Evolutionary conservation across 352 stramenopile genomes (phyloP), one percentile per base, ranked within the genome.

Genomic region (Phytophthora cryptogea): DNA sequence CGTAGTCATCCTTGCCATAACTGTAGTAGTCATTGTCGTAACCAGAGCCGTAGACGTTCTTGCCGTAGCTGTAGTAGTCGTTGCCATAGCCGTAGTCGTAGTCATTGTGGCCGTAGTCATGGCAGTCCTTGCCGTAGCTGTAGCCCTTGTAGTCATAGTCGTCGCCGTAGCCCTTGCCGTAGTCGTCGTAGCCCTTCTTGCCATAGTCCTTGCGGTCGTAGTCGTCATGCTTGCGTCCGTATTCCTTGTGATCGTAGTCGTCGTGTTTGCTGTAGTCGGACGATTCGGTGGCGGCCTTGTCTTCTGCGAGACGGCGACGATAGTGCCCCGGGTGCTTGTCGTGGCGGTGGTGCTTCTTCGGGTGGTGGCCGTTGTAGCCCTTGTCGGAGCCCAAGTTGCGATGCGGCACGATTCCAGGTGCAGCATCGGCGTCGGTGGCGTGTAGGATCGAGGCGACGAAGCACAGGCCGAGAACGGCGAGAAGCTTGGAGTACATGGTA

Each of bases 401-500:
- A 30, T 44, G 59, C 17, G 54, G 36, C 4, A 42, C 28, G 30
- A 63, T 36, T 42, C 50, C 26, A 27, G 20, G 41, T 23, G 20
- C 20, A 23, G 20, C 20, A 23, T 23, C 20, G 23, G 43, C 27
- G 13, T 50, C 43, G 27, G 43, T 37, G 14, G 43, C 43, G 26
- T 49, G 42, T 27, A 49, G 42, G 26, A 49, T 14, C 23, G 53
- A 63, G 39, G 43, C 36, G 40, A 30, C 42, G 49, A 59, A 13
- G 35, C 55, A 66, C 20, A 70, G 49, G 5, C 54, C 26, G 20
- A 66, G n/a, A 6, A 65, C 11, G 46, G 35, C 31, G 16, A 70
- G 36, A 3, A 54, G 14, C 42, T 66, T 70, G 28, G 55, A 61
- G 42, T 66, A 55, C 49, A 70, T 70, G 41, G 37, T 49, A 14